Percentiles rank a stretch among this genome's conserved stretches.
Evolutionary conservation across 352 stramenopile species (phyloP).

Genomic region (Pythium oligandrum): DNA sequence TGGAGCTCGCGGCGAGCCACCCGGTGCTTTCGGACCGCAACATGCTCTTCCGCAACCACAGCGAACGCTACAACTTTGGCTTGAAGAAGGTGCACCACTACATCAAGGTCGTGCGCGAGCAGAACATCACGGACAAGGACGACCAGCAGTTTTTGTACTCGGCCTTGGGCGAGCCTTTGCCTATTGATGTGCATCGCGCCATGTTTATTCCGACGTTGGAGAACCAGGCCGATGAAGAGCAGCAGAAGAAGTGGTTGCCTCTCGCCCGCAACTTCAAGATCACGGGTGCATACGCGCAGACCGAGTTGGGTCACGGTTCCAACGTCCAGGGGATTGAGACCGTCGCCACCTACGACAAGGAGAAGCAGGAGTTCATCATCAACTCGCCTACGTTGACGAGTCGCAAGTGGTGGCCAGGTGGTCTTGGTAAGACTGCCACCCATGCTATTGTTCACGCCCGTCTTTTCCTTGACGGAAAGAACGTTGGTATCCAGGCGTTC

Average conservation of each 20-base stretch:
- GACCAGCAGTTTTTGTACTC: conserved; percentile 23
- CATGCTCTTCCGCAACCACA: conserved; percentile 33
- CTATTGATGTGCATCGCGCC: conserved; percentile 43
- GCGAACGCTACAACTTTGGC: conserved; percentile 27
- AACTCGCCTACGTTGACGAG: conserved; percentile 92
- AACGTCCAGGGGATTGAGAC: conserved; percentile 92
- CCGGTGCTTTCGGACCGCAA: conserved; percentile 29
- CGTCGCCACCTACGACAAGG: conserved; percentile 87
- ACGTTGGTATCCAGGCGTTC: conserved; percentile 92
- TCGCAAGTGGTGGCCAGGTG: conserved; percentile 96
- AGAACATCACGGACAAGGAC: conserved; percentile 22
- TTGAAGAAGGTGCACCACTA: conserved; percentile 35
- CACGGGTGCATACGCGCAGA: conserved; percentile 93
- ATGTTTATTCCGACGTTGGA: conserved; percentile 72
- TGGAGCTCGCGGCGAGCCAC: conserved; percentile 27
- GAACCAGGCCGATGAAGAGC: conserved; percentile 53
- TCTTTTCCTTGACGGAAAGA: conserved; percentile 42
- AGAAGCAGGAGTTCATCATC: conserved; percentile 90
- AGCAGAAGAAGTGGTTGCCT: conserved; percentile 61
- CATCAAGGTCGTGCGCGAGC: conserved; percentile 19
- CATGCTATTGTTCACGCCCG: conserved; percentile 91
- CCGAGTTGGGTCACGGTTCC: conserved; percentile 92
- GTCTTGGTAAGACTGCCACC: conserved; percentile 87
- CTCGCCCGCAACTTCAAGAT: conserved; percentile 62
- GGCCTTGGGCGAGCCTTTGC: conserved; percentile 35